Conservation (phyloP, 2,329 filamentous ascomycete genomes). For the Epichloe sibirici region DNA sequence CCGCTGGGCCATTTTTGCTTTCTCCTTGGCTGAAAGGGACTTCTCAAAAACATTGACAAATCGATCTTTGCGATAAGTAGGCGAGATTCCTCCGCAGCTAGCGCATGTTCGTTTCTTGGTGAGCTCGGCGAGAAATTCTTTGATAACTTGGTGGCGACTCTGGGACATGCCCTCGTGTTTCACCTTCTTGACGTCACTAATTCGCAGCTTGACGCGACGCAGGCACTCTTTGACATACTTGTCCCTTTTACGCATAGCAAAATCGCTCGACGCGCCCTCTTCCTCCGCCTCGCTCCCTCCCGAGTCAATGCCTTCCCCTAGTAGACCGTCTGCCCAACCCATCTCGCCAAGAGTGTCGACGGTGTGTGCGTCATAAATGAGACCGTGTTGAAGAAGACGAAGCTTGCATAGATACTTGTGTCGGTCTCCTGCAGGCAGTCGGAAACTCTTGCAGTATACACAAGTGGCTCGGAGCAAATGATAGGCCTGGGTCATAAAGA, state of each 20-base stretch:
- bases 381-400: conserved; percentile 70
- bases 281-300: conserved; percentile 50
- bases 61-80: conserved; percentile 75
- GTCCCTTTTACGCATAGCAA: conserved; percentile 38
- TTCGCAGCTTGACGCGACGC: conserved; percentile 39
- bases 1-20: conserved; percentile 60
- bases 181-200: conserved; percentile 39
- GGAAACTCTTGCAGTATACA: conserved; percentile 79
- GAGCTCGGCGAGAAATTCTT: conserved; percentile 69
- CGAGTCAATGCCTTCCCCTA: conserved; percentile 25
- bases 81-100: conserved; percentile 57
- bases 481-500: conserved; percentile 86
- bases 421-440: conserved; percentile 62
- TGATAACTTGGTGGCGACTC: conserved; percentile 62
- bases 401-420: conserved; percentile 77
- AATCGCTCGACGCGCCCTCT: conserved; percentile 44
- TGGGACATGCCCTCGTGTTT: conserved; percentile 81
- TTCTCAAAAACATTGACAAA: conserved; percentile 92
- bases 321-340: conserved; percentile 23
- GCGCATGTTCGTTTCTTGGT: conserved; percentile 57
- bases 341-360: conserved; percentile 41
- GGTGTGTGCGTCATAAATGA: conserved; percentile 55
- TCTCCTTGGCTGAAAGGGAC: conserved; percentile 60
- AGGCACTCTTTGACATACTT: conserved; percentile 65
- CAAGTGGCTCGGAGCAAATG: conserved; percentile 79